These are phyloP conservation scores for Cichorium intybus DNA, from an alignment of 140 eudicot species.

Conservation along the genomic window DNA sequence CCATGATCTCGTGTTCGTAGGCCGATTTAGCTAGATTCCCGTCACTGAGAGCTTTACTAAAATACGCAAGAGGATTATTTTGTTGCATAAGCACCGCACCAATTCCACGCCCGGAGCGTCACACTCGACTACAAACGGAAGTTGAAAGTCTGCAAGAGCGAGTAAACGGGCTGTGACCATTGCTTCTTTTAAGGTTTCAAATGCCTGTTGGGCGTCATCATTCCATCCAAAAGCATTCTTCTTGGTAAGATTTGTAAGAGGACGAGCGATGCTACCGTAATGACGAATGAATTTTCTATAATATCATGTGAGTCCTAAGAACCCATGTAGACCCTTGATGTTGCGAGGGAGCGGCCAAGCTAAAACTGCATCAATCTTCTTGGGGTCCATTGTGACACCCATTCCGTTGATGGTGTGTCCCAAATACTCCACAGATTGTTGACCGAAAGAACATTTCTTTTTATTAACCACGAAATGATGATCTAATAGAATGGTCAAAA, in stretches of 20 bases:
- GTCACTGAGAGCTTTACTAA: not conserved
- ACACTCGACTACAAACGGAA: not conserved
- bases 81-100: no score
- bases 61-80: not conserved
- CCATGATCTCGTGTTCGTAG: not conserved
- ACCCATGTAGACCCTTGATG: no score
- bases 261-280: not conserved
- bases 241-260: not conserved
- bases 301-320: not conserved
- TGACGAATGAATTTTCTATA: not conserved
- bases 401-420: no score
- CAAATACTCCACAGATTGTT: no score
- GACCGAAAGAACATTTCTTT: no score
- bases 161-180: not conserved
- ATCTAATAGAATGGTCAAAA: no score
- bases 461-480: no score
- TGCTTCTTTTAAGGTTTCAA: not conserved
- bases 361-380: not conserved
- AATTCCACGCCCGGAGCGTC: not conserved
- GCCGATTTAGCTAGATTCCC: not conserved
- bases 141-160: not conserved
- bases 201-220: not conserved
- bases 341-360: not conserved
- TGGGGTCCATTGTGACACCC: not conserved
- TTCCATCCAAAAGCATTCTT: not conserved